These are phyloP conservation scores for Talaromyces sp. DNA, from an alignment of 2,329 filamentous ascomycete species.

Conservation along the genomic window DNA sequence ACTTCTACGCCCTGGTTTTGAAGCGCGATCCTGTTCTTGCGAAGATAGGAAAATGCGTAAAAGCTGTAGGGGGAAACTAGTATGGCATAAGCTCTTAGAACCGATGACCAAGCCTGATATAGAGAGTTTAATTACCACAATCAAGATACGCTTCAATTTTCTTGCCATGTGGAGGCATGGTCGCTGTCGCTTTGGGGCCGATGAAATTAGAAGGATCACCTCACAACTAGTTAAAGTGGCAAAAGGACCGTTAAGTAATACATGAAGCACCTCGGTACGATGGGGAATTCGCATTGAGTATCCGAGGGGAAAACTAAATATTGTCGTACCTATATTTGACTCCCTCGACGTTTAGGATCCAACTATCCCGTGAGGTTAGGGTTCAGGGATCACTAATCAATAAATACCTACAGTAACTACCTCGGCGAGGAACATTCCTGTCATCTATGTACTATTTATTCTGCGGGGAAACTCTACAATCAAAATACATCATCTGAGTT, in stretches of 20 bases:
- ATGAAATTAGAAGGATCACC: neutral
- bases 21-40: neutral
- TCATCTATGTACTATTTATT: neutral
- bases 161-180: neutral
- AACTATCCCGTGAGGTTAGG: neutral
- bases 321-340: too few species aligned
- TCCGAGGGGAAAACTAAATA: neutral
- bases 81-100: neutral
- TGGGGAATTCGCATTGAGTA: neutral
- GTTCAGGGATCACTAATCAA: neutral
- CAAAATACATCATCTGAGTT: neutral
- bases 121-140: neutral
- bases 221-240: neutral
- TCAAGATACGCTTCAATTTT: neutral
- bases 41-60: neutral
- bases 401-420: neutral
- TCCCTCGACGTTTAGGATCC: too few species aligned
- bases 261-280: neutral
- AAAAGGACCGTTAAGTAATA: neutral
- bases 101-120: neutral
- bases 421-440: neutral
- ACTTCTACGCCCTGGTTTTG: neutral
- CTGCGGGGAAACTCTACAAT: neutral
- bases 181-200: neutral
- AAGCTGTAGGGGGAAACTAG: neutral